Percentiles rank a stretch among this genome's conserved stretches.
phyloP scores from a whole-genome alignment of 306 rosid species.

The Fragaria nilgerrensis region DNA sequence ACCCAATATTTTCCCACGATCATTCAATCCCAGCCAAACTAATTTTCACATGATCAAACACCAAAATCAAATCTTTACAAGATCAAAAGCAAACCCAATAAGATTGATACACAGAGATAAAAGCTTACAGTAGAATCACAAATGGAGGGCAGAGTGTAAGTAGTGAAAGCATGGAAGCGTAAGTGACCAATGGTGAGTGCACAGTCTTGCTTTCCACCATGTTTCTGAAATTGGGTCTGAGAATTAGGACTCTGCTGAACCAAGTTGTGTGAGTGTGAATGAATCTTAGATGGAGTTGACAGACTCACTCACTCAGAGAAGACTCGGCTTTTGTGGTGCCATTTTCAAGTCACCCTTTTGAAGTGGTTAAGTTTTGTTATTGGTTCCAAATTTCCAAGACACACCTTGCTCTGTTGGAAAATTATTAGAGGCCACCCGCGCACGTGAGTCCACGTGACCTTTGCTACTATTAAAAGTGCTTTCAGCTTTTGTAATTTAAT shows the following conservation, averaged over 20 bases:
- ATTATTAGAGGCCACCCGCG: neutral
- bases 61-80: neutral
- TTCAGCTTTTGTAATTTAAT: neutral
- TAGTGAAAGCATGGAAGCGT: conserved; percentile 70
- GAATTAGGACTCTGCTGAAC: neutral
- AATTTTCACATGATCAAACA: neutral
- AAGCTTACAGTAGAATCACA: conserved; percentile 67
- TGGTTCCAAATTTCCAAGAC: too few species aligned
- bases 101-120: neutral
- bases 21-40: neutral
- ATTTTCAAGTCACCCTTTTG: neutral
- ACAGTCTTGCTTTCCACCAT: conserved; percentile 62
- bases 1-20: conserved; percentile 9
- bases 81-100: neutral
- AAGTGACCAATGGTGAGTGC: conserved; percentile 79
- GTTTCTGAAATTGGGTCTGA: neutral
- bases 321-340: conserved; percentile 2
- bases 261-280: neutral
- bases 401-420: neutral
- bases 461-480: neutral
- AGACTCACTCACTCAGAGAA: neutral
- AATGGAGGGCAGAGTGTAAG: conserved; percentile 89
- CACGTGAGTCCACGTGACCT: neutral
- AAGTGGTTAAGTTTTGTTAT: neutral
- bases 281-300: neutral